Base-by-base conservation (phyloP, 495 filamentous ascomycete genomes). In the Tuber indicum region DNA sequence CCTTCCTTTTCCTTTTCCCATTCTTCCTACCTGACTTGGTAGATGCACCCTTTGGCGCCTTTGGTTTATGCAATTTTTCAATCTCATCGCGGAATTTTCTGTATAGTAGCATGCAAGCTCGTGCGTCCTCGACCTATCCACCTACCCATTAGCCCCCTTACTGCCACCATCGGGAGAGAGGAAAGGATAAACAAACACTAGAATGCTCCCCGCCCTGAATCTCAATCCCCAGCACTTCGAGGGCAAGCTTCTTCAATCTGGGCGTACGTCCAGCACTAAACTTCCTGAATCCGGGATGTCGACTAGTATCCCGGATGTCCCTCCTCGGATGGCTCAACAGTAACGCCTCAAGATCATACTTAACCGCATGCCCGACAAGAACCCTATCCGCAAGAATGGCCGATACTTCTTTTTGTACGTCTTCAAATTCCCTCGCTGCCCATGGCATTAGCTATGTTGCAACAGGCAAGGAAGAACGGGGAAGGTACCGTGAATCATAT, bases 101-200 rank as follows among this genome's bases (percentile, higher is more conserved):
- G 82, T 96, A 98, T 70, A 98, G 85, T 70, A 92, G 86, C 93
- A 99, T 97, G 9, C 93, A 90, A 42, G 92, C 93, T 80, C 93
- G 85, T 2, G 96, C 95, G 87, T 99, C 96, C 86, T 97, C 94
- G 70, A 97, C 85, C 79, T 86, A 81, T 46, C 75, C 81, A 72
- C 58, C 75, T 71, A 47, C 26, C 41, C 2, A 71, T 74, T 73
- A 78, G 66, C 36, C 70, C 21, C n/a, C 26, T 1, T 41, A 41
- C 52, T 21, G 21, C 10, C 39, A 71, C 42, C 21, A 47, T 10
- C 17, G 36, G 41, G 43, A 66, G 44, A 72, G 49, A 52, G 49
- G 58, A 26, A 75, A 58, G 41, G 41, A 19, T 42, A 21, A 45
- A 84, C 81, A 42, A 75, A 84, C 88, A 85, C 88, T 92, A 76